These are phyloP conservation scores for Aotearoamyces nothofagi DNA, from an alignment of 2,329 filamentous ascomycete species.

Conservation along the genomic window DNA sequence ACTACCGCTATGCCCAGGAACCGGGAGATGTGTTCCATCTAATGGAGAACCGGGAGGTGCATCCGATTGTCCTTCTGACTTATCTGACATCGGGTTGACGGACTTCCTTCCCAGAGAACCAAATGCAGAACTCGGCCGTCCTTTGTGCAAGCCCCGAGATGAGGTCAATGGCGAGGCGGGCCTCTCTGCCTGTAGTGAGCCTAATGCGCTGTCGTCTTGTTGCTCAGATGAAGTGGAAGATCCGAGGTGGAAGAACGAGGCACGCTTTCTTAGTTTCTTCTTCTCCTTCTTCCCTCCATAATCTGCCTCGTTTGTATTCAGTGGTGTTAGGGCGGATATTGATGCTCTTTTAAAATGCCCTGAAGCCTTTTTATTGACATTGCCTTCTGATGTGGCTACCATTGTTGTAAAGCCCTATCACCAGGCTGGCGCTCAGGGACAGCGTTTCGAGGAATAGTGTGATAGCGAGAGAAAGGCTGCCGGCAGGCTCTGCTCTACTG, in stretches of 20 bases:
- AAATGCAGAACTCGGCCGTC: constrained; percentile 17
- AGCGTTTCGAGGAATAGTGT: too few relatives aligned
- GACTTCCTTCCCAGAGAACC: constrained; percentile 19
- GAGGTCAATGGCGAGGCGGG: constrained; percentile 13
- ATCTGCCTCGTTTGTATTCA: too few relatives aligned
- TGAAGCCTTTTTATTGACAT: too few relatives aligned
- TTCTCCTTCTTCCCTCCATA: constrained; percentile 12
- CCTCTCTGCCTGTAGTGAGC: constrained; percentile 9
- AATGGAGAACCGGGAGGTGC: constrained; percentile 13
- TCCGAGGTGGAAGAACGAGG: constrained; percentile 14
- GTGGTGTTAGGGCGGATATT: too few relatives aligned
- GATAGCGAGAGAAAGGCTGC: too few relatives aligned
- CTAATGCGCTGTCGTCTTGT: constrained; percentile 10
- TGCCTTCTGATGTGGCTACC: too few relatives aligned
- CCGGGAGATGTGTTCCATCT: constrained; percentile 7
- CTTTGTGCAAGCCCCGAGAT: constrained; percentile 16
- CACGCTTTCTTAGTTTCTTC: constrained; percentile 15
- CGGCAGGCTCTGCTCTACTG: too few relatives aligned
- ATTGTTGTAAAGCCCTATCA: too few relatives aligned
- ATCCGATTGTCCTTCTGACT: constrained; percentile 9
- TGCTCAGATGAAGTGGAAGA: constrained; percentile 8
- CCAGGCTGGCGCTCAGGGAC: too few relatives aligned
- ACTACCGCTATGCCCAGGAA: constrained; percentile 6
- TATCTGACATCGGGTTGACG: constrained; percentile 13
- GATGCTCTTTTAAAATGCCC: too few relatives aligned